Conservation (phyloP, 1,284 basidiomycete genomes). For the Trametes polyzona region DNA sequence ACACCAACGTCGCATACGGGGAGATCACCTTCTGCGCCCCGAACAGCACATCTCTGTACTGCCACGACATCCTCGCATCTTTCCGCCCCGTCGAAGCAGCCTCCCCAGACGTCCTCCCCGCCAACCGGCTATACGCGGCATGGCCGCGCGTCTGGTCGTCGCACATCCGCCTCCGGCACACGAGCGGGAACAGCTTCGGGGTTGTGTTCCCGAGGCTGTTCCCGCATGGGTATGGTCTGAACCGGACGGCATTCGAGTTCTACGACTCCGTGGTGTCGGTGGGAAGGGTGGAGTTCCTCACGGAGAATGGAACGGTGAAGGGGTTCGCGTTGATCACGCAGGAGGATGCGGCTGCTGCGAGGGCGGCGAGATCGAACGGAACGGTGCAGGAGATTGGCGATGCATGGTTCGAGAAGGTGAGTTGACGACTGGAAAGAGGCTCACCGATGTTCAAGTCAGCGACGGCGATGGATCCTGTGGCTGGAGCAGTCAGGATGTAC, state of each 20-base stretch:
- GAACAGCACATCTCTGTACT: slow-evolving; percentile 31
- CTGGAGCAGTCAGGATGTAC: too few species aligned
- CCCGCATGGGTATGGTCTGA: slow-evolving; percentile 31
- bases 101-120: not conserved
- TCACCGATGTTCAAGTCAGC: too few species aligned
- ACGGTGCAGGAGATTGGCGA: slow-evolving; percentile 29
- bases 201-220: slow-evolving; percentile 26
- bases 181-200: slow-evolving; percentile 21
- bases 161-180: slow-evolving; percentile 28
- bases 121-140: slow-evolving; percentile 22
- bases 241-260: slow-evolving; percentile 32
- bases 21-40: slow-evolving; percentile 39
- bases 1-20: slow-evolving; percentile 40
- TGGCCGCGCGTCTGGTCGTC: slow-evolving; percentile 30
- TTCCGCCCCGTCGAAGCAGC: slow-evolving; percentile 25
- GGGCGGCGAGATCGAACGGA: slow-evolving; percentile 17
- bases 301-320: slow-evolving; percentile 16
- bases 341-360: slow-evolving; percentile 13
- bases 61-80: slow-evolving; percentile 25
- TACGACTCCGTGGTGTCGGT: slow-evolving; percentile 19
- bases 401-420: slow-evolving; percentile 31
- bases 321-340: slow-evolving; percentile 24
- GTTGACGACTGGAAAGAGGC: too few species aligned
- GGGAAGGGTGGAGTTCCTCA: slow-evolving; percentile 25
- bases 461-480: too few species aligned